phyloP scores from a whole-genome alignment of 352 stramenopile genomes.

The Pythium brachiatum region DNA sequence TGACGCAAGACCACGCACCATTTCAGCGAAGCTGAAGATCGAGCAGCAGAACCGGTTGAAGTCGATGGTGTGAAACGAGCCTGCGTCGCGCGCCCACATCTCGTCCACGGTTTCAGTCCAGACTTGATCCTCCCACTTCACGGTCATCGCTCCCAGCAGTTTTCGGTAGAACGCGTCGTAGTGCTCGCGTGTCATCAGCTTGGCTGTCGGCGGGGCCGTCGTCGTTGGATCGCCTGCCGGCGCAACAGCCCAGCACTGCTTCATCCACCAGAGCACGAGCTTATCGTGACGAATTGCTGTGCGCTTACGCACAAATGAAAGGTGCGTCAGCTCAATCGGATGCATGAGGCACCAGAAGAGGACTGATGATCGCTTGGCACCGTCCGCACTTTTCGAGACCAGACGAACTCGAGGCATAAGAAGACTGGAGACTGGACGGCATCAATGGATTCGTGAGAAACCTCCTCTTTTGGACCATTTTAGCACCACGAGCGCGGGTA shows the following conservation, averaged over 20 bases:
- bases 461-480: neutral
- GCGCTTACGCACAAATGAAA: slow-evolving; percentile 11
- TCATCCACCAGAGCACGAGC: slow-evolving; percentile 3
- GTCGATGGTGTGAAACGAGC: slow-evolving; percentile 31
- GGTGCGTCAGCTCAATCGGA: slow-evolving; percentile 11
- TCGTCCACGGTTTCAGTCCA: slow-evolving; percentile 28
- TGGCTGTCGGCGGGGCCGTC: neutral
- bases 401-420: slow-evolving; percentile 2
- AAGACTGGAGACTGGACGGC: neutral
- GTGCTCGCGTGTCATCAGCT: slow-evolving; percentile 1
- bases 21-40: slow-evolving; percentile 51
- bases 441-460: too few species aligned
- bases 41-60: slow-evolving; percentile 60
- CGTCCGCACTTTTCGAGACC: neutral
- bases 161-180: slow-evolving; percentile 31
- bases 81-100: slow-evolving; percentile 42
- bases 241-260: slow-evolving; percentile 9
- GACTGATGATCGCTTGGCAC: neutral
- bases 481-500: neutral
- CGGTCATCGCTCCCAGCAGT: slow-evolving; percentile 44
- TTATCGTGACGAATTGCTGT: slow-evolving; percentile 21
- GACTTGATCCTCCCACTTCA: slow-evolving; percentile 45
- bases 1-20: slow-evolving; percentile 28
- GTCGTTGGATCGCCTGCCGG: neutral
- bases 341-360: slow-evolving; percentile 5